Evolutionary conservation across 805 yeast species (phyloP).

Genomic region (Saccharomycopsis sp.): DNA sequence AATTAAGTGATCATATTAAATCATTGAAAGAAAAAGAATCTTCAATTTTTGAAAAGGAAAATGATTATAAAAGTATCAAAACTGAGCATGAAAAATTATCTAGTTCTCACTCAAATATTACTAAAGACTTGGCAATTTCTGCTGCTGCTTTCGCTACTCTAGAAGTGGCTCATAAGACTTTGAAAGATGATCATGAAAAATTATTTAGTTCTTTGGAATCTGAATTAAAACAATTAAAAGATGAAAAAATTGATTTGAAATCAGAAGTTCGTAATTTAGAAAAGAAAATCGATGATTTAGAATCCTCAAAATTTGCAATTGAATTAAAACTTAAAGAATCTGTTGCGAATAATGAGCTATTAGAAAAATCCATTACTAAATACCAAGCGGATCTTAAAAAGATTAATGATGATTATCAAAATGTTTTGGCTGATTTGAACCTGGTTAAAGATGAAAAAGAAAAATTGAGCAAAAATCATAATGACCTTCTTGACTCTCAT

Average conservation of each 20-base stretch:
- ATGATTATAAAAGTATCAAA: too few species aligned
- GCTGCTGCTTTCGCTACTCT: slow-evolving; percentile 11
- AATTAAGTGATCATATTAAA: too few species aligned
- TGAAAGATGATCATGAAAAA: slow-evolving; percentile 17
- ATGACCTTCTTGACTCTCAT: background rate
- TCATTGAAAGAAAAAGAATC: too few species aligned
- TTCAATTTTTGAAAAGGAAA: too few species aligned
- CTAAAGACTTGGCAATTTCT: slow-evolving; percentile 9
- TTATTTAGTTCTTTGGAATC: background rate
- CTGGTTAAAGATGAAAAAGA: background rate
- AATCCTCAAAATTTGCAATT: too few species aligned
- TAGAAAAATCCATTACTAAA: too few species aligned
- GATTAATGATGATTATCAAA: background rate
- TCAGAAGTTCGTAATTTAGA: too few species aligned
- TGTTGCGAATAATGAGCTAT: too few species aligned
- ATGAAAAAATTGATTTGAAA: too few species aligned
- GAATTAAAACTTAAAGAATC: too few species aligned
- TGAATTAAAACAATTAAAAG: background rate
- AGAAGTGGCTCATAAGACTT: slow-evolving; percentile 18
- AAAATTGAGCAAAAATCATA: background rate
- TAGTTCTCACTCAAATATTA: background rate
- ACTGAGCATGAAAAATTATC: background rate
- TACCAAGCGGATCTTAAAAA: too few species aligned
- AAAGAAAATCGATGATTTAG: too few species aligned
- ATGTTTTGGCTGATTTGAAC: background rate